A percentile compares a stretch with the other conserved stretches of the same genome.
phyloP scores from a whole-genome alignment of 768 basidiomycete species.

The Amanita subjunquillea region DNA sequence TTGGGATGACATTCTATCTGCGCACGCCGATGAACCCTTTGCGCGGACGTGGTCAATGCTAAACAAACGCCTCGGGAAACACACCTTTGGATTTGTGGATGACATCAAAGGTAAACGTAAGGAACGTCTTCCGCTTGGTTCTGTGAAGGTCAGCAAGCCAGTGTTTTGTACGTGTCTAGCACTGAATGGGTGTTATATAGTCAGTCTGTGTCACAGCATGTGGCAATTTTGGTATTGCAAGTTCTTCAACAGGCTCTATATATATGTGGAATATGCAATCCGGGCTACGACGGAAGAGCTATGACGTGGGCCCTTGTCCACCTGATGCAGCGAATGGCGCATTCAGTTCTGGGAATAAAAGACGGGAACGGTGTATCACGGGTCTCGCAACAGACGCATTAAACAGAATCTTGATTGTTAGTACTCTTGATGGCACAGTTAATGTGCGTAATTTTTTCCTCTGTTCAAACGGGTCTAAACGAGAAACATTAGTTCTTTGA shows the following conservation, averaged over 20 bases:
- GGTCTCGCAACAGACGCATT: conserved; percentile 82
- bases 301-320: conserved; percentile 57
- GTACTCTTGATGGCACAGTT: conserved; percentile 81
- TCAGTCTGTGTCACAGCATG: conserved; percentile 87
- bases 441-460: conserved; percentile 46
- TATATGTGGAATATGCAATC: conserved; percentile 97
- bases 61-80: conserved; percentile 73
- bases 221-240: conserved; percentile 88
- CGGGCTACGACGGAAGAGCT: conserved; percentile 74
- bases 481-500: conserved; percentile 73
- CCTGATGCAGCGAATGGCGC: conserved; percentile 37
- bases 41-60: conserved; percentile 85
- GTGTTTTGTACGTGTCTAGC: background rate
- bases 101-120: conserved; percentile 34
- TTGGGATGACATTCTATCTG: conserved; percentile 96
- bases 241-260: conserved; percentile 72
- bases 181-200: conserved; percentile 22
- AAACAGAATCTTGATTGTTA: conserved; percentile 72
- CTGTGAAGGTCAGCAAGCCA: conserved; percentile 49
- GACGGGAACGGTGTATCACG: conserved; percentile 50
- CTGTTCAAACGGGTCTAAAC: background rate
- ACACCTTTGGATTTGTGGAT: conserved; percentile 54
- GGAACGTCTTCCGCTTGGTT: conserved; percentile 35
- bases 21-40: conserved; percentile 72
- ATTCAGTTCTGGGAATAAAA: conserved; percentile 28